phyloP scores from a whole-genome alignment of 495 filamentous ascomycete species.

The Glutinoglossum americanum region DNA sequence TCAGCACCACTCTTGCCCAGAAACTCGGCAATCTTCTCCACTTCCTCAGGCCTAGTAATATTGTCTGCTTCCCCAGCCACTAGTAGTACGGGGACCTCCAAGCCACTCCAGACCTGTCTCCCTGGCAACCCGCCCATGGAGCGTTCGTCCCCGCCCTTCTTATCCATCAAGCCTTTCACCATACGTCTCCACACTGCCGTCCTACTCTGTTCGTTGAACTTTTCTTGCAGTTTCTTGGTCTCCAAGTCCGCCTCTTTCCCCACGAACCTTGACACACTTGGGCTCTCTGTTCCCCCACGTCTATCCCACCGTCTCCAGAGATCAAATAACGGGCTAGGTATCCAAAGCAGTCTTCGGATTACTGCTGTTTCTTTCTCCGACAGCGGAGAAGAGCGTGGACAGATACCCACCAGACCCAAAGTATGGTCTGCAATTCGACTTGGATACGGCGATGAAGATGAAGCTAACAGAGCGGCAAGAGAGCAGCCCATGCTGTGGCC shows the following conservation, averaged over 20 bases:
- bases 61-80: constrained; percentile 58
- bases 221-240: constrained; percentile 53
- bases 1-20: constrained; percentile 26
- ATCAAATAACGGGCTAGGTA: constrained; percentile 56
- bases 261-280: constrained; percentile 61
- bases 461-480: constrained; percentile 51
- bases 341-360: constrained; percentile 32
- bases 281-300: constrained; percentile 52
- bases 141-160: constrained; percentile 26
- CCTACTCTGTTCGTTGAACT: constrained; percentile 64
- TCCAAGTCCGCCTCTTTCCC: constrained; percentile 52
- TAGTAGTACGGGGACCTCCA: constrained; percentile 53
- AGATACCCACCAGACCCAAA: constrained; percentile 58
- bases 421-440: constrained; percentile 35
- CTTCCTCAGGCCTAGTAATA: constrained; percentile 46
- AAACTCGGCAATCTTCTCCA: constrained; percentile 43
- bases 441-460: constrained; percentile 28
- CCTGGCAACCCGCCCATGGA: constrained; percentile 46
- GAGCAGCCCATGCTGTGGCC: constrained; percentile 81
- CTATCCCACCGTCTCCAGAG: constrained; percentile 63
- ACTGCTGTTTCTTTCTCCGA: constrained; percentile 27
- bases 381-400: constrained; percentile 44
- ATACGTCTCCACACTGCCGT: constrained; percentile 70
- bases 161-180: constrained; percentile 42
- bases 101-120: constrained; percentile 45